Conservation (phyloP, 129 eudicot genomes). For the Lactuca sativa region DNA sequence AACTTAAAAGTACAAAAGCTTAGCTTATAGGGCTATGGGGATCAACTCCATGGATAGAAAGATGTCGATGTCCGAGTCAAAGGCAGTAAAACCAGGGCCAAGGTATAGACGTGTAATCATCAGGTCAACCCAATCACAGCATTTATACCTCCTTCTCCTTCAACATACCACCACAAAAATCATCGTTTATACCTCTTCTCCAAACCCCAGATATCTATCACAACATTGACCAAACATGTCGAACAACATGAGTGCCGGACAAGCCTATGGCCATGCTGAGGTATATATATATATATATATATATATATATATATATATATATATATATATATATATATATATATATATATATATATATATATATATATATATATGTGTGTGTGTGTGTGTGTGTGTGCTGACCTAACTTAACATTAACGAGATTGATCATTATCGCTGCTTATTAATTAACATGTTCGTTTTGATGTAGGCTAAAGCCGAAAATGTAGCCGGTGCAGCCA, state of each 20-base stretch:
- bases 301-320: too few species aligned
- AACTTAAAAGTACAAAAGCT: not conserved
- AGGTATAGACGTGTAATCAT: constrained; percentile 1
- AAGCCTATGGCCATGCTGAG: constrained; percentile 41
- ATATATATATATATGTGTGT: too few species aligned
- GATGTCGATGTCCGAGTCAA: constrained; percentile 21
- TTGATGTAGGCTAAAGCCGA: constrained; percentile 49
- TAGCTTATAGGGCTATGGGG: not conserved
- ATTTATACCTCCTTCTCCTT: constrained; percentile 6
- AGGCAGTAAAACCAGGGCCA: constrained; percentile 27
- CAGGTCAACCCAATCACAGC: not conserved
- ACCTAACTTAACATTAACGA: too few species aligned
- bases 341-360: too few species aligned
- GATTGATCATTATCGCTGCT: not conserved
- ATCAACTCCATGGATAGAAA: constrained; percentile 18
- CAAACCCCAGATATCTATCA: not conserved
- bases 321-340: too few species aligned
- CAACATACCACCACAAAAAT: constrained; percentile 5
- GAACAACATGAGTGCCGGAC: constrained; percentile 32
- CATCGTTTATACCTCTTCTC: not conserved
- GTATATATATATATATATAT: not conserved
- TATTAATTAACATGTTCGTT: not conserved
- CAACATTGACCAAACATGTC: constrained; percentile 16
- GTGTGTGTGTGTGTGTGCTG: too few species aligned
- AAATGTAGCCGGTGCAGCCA: constrained; percentile 43